Conservation (phyloP, 176 grass and related monocot genomes). For the Lolium perenne region DNA sequence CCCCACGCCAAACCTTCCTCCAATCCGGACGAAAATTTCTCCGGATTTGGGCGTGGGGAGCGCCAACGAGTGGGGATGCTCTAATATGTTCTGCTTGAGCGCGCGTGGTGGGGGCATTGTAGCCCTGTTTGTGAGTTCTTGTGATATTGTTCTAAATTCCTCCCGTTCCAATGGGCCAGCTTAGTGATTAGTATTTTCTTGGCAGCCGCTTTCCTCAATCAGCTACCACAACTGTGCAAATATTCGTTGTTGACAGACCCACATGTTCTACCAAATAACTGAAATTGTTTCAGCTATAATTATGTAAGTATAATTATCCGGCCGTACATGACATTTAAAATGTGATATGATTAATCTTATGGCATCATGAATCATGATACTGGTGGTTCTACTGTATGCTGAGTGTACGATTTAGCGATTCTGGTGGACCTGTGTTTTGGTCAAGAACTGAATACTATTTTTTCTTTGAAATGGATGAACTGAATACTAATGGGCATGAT, state of each 20-base stretch:
- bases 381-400: neutral
- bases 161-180: neutral
- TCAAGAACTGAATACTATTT: no score
- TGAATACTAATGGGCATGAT: conserved; percentile 8
- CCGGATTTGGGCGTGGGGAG: no score
- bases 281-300: neutral
- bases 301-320: neutral
- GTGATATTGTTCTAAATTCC: neutral
- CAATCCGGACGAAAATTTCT: no score
- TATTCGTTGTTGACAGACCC: neutral
- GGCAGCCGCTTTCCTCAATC: neutral
- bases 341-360: neutral
- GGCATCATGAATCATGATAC: neutral
- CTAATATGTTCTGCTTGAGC: neutral
- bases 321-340: neutral
- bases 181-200: neutral
- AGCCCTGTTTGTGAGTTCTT: neutral
- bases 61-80: no score
- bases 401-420: neutral
- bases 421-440: neutral
- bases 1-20: no score
- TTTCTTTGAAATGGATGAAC: no score
- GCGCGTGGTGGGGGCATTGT: neutral
- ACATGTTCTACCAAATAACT: neutral
- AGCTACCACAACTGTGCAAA: neutral